Base-by-base conservation (phyloP, 192 early-diverging fungal genomes). In the Lobosporangium transversale region DNA sequence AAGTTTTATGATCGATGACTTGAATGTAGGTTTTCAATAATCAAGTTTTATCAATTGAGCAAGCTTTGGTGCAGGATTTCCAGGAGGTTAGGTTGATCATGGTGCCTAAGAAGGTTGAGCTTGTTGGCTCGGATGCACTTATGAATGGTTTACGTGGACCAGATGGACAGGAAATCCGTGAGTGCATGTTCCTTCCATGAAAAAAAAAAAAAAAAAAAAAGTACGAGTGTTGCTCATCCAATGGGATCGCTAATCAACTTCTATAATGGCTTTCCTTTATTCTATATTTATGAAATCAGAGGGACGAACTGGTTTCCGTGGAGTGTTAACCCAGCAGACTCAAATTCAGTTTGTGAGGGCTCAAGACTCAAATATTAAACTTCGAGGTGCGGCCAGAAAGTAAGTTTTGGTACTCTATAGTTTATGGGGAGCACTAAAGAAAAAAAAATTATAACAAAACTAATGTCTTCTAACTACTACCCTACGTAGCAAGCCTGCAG, bases 41-140 rank as follows among this genome's bases (percentile, higher is more conserved):
- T 51, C 94, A 96, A 86, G 89, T 96, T 15, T 92, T 98, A 54
- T 73, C 89, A 15, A 79, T 80, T 6, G 91, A 89, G 20, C 95
- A 98, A 64, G 84, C 83, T 8, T 54, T 96, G 48, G 85, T 93
- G 5, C 87, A 96, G 56, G 97, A 98, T 35, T 95, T 90, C 78
- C 86, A 90, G 52, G 95, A 92, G 9, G 74, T 87, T 53, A 89
- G 91, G 49, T 70, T 97, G 23, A 42, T 75, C 15, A 43, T 73
- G 24, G 47, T 62, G 1, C 66, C 84, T 24, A 83, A 52, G 32
- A 59, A 73, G 33, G 45, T 89, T 11, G 84, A 89, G 4, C 80
- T 84, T 15, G 85, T 92, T 30, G 82, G 88, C 57, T 68, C 90
- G 30, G 81, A 85, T 44, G 66, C 78, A 14, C 71, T 91, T 21